phyloP scores from a whole-genome alignment of 805 yeast genomes.

The Barnettozyma salicaria region DNA sequence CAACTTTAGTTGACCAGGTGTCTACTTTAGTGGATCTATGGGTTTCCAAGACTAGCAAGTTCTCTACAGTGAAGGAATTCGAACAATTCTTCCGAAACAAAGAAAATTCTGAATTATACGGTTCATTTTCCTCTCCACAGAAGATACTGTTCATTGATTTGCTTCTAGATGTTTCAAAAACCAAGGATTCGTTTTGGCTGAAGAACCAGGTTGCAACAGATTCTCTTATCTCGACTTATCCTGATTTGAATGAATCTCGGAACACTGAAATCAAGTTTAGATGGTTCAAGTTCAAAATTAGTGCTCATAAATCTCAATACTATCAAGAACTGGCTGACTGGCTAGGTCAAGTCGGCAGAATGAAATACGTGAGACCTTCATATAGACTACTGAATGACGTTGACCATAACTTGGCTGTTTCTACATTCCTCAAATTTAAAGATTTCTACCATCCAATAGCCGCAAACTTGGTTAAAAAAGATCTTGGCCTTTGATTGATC shows the following conservation, averaged over 20 bases:
- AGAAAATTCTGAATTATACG: conserved; percentile 29
- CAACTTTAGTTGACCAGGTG: conserved; percentile 70
- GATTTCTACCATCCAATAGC: conserved; percentile 79
- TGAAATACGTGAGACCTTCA: conserved; percentile 91
- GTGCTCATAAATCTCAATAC: conserved; percentile 40
- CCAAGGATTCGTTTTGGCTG: conserved; percentile 35
- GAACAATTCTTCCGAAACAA: conserved; percentile 15
- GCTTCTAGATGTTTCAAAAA: conserved; percentile 42
- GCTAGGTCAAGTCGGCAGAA: conserved; percentile 89
- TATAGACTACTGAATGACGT: conserved; percentile 59
- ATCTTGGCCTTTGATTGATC: too few species aligned
- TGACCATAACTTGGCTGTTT: conserved; percentile 57
- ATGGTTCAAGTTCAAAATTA: conserved; percentile 64
- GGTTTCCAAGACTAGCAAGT: conserved; percentile 29
- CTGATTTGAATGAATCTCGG: conserved; percentile 38
- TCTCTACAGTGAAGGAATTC: conserved; percentile 15
- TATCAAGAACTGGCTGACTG: conserved; percentile 63
- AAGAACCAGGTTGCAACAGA: conserved; percentile 29
- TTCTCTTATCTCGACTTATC: conserved; percentile 34
- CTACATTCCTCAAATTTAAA: conserved; percentile 56
- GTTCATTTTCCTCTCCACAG: conserved; percentile 64
- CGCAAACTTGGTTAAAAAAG: conserved; percentile 75
- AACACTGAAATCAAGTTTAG: conserved; percentile 82
- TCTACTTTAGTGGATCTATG: conserved; percentile 60
- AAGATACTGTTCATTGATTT: conserved; percentile 73